Base-by-base conservation (phyloP, 2,329 filamentous ascomycete genomes). In the Huntiella omanensis region DNA sequence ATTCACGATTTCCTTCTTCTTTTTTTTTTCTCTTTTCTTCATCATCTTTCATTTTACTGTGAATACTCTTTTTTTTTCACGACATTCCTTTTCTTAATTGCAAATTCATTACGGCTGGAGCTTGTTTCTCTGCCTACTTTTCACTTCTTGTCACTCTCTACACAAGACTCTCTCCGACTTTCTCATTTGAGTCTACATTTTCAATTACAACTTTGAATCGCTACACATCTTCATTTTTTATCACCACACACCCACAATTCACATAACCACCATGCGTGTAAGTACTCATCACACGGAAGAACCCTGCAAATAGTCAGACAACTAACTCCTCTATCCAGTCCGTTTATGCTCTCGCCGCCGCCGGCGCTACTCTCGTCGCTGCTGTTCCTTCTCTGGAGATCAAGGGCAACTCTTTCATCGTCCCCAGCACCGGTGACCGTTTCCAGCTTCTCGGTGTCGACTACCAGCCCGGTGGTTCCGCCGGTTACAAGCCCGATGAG, bases 391-490 rank as follows among this genome's bases (percentile, higher is more conserved):
- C 73, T 7, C 67, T 80, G 44, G 65, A 68, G 50, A 66, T 77
- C 51, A 55, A 71, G 49, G 73, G 72, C 53, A 66, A 64, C 50
- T 64, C 75, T 55, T 77, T 80, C 49, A 65, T 79, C 59, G 75
- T 78, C 60, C 63, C 70, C 37, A 60, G 62, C 49, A 72, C 67
- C 16, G 72, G 73, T 50, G 65, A 73, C 55, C 69, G 69, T 51
- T 79, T 80, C 61, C 73, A 80, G 62, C 67, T 82, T 50, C 68
- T 78, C 43, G 77, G 77, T 54, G 69, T 77, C 53, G 77, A 76
- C 56, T 82, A 81, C 62, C 77, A 81, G 59, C 77, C 77, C 38
- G 77, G 75, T 50, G 77, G 77, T 52, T 73, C 71, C 51, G 67
- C 75, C 39, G 75, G 70, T 40, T 79, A 76, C 61, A 62, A 77